Percentiles rank a stretch among this genome's conserved stretches.
phyloP scores from a whole-genome alignment of 345 rosid species.

The Populus nigra region DNA sequence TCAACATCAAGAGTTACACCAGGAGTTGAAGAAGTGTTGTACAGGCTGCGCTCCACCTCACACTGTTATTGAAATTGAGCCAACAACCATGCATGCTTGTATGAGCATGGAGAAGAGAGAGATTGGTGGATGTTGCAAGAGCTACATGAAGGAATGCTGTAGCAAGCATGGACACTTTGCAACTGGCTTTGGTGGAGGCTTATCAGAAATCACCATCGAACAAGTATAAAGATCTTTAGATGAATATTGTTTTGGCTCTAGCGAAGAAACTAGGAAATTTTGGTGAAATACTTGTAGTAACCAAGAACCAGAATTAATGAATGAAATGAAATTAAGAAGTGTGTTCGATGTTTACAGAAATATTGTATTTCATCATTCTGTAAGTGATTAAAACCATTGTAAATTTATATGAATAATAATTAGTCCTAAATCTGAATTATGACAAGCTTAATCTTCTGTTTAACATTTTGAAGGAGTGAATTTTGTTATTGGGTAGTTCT shows the following conservation, averaged over 20 bases:
- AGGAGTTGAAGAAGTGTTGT: constrained; percentile 1
- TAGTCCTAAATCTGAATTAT: background rate
- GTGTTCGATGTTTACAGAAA: background rate
- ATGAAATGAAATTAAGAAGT: constrained; percentile 1
- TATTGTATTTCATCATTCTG: too few relatives aligned
- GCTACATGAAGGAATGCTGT: constrained; percentile 45
- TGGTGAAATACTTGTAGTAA: background rate
- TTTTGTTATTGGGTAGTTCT: too few relatives aligned
- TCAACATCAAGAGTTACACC: background rate
- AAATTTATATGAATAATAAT: too few relatives aligned
- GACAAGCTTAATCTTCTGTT: too few relatives aligned
- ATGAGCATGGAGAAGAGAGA: constrained; percentile 36
- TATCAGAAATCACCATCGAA: constrained; percentile 31
- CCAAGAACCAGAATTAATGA: background rate
- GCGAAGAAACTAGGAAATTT: constrained; percentile 4
- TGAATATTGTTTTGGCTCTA: background rate
- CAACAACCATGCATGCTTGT: constrained; percentile 11
- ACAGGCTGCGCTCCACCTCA: background rate
- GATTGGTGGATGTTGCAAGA: constrained; percentile 45
- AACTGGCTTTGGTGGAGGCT: constrained; percentile 27
- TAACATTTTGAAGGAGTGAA: too few relatives aligned
- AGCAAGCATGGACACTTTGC: constrained; percentile 32
- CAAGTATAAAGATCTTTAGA: background rate
- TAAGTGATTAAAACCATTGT: background rate
- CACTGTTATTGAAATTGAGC: background rate